phyloP scores from a whole-genome alignment of 2,329 filamentous ascomycete species.

The Pyrenophora tritici-repentis region DNA sequence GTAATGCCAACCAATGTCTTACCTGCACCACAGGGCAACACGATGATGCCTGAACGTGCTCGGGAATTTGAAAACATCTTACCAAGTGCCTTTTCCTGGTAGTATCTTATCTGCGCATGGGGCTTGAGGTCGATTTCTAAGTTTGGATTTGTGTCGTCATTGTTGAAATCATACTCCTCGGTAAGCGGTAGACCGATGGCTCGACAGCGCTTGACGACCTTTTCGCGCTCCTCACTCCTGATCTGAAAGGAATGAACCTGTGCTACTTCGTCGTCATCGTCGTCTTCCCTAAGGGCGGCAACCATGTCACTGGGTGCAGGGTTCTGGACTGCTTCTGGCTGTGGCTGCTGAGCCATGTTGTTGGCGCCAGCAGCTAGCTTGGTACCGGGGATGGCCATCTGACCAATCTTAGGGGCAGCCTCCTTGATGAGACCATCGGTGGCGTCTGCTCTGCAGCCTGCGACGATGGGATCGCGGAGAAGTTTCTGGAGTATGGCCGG shows the following conservation, averaged over 20 bases:
- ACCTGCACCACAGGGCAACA: slow-evolving; percentile 92
- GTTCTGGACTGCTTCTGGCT: slow-evolving; percentile 34
- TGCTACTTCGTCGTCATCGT: slow-evolving; percentile 85
- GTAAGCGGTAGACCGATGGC: slow-evolving; percentile 85
- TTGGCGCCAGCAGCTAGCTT: slow-evolving; percentile 88
- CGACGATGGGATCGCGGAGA: slow-evolving; percentile 83
- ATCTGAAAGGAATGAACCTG: slow-evolving; percentile 95
- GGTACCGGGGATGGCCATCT: slow-evolving; percentile 90
- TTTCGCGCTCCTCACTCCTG: slow-evolving; percentile 77
- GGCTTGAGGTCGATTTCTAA: slow-evolving; percentile 93
- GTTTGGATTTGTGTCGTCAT: slow-evolving; percentile 85
- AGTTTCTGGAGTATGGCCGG: slow-evolving; percentile 83
- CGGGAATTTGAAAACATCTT: slow-evolving; percentile 99
- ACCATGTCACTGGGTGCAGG: slow-evolving; percentile 64
- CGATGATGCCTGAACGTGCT: slow-evolving; percentile 96
- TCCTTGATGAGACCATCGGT: slow-evolving; percentile 75
- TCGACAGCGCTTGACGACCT: slow-evolving; percentile 86
- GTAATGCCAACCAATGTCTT: slow-evolving; percentile 99
- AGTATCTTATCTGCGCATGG: slow-evolving; percentile 85
- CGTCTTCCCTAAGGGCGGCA: slow-evolving; percentile 66
- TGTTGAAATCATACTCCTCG: slow-evolving; percentile 96
- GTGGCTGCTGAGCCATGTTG: slow-evolving; percentile 58
- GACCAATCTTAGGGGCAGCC: slow-evolving; percentile 82
- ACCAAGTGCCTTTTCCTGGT: slow-evolving; percentile 95
- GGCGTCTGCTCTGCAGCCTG: slow-evolving; percentile 75